A percentile compares a stretch with the other conserved stretches of the same genome.
Conservation (phyloP, 2,329 filamentous ascomycete genomes). For the Sclerotinia sclerotiorum region DNA sequence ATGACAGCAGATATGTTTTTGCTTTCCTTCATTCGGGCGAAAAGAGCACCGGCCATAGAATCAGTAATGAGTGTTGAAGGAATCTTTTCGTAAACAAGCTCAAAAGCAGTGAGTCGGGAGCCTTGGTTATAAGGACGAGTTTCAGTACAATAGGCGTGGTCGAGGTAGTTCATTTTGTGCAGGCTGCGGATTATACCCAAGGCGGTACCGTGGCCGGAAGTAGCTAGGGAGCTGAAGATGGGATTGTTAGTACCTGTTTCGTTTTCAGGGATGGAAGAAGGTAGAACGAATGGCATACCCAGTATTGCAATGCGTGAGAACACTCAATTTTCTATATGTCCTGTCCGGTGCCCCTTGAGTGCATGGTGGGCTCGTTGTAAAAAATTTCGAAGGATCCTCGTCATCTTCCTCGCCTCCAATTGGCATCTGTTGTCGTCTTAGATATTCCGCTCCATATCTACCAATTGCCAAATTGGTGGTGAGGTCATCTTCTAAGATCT, state of each 20-base stretch:
- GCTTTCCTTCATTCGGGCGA: conserved; percentile 60
- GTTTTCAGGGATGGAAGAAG: neutral
- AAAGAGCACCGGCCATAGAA: conserved; percentile 90
- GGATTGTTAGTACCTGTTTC: conserved; percentile 23
- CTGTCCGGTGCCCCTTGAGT: conserved; percentile 45
- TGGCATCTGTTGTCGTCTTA: conserved; percentile 47
- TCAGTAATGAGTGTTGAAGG: conserved; percentile 91
- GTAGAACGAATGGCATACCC: conserved; percentile 54
- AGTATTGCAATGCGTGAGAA: conserved; percentile 97
- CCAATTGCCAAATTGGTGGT: conserved; percentile 86
- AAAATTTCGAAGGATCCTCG: conserved; percentile 37
- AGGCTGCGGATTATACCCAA: conserved; percentile 90
- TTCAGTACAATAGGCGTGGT: conserved; percentile 93
- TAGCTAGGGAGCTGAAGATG: conserved; percentile 72
- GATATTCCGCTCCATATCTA: conserved; percentile 78
- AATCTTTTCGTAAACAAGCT: conserved; percentile 91
- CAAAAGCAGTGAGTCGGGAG: conserved; percentile 89
- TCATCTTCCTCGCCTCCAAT: conserved; percentile 30
- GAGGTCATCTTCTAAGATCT: conserved; percentile 83
- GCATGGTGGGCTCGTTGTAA: conserved; percentile 42
- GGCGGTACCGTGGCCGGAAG: conserved; percentile 95
- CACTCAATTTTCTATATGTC: conserved; percentile 62
- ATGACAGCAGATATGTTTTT: conserved; percentile 81
- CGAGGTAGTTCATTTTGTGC: conserved; percentile 62
- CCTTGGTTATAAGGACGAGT: conserved; percentile 98